These are phyloP conservation scores for Circinella umbellata DNA, from an alignment of 371 early-diverging fungal genomes.

Conservation along the genomic window DNA sequence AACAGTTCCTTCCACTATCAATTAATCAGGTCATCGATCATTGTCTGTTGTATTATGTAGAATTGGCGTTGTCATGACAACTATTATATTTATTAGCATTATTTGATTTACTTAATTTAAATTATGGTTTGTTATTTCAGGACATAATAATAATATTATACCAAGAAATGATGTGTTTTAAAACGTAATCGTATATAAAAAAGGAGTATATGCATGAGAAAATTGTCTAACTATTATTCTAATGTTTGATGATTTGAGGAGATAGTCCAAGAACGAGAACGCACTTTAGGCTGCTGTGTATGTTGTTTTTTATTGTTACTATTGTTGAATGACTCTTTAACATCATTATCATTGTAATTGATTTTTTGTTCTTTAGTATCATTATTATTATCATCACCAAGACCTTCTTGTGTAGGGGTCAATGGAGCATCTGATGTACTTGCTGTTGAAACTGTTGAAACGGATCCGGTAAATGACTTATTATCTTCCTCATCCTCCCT, in stretches of 20 bases:
- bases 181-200: no score
- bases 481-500: not conserved
- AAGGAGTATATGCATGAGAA: no score
- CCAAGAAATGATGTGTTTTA: no score
- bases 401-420: conserved; percentile 1
- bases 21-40: no score
- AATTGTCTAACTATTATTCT: no score
- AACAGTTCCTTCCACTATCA: no score
- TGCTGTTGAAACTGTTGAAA: not conserved
- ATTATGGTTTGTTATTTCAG: no score
- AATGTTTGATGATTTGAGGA: not conserved
- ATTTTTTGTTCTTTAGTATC: not conserved
- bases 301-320: not conserved
- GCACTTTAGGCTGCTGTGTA: not conserved
- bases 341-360: not conserved
- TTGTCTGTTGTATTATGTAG: no score
- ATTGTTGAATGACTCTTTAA: not conserved
- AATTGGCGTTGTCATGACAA: no score
- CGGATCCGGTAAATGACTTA: not conserved
- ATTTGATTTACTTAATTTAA: no score
- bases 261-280: not conserved
- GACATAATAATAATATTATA: no score
- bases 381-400: not conserved
- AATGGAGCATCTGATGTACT: conserved; percentile 2
- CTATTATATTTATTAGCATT: no score